A percentile compares a stretch with the other conserved stretches of the same genome.
These are phyloP conservation scores for Neurospora sp. DNA, from an alignment of 495 filamentous ascomycete species.

Conservation along the genomic window DNA sequence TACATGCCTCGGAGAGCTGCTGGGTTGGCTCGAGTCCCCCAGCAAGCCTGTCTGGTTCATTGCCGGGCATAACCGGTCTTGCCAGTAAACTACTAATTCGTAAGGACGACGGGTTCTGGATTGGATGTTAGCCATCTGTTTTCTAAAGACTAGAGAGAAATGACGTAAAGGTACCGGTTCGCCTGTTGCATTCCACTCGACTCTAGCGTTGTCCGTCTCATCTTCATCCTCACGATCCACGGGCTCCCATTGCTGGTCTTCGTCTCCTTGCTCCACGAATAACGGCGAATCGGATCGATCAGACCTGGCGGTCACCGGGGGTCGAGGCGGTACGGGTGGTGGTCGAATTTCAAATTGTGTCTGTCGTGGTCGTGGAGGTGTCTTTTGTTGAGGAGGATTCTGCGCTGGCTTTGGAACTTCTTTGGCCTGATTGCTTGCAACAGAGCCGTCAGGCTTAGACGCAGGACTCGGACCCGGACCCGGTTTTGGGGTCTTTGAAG, in stretches of 20 bases:
- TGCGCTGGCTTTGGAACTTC: background rate
- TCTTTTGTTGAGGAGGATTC: constrained; percentile 8
- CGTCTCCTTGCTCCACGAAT: constrained; percentile 57
- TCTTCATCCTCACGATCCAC: constrained; percentile 61
- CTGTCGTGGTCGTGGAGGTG: constrained; percentile 11
- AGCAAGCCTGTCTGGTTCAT: constrained; percentile 13
- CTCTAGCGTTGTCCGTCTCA: constrained; percentile 43
- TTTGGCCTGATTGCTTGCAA: constrained; percentile 5
- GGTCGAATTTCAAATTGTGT: constrained; percentile 27
- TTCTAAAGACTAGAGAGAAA: background rate
- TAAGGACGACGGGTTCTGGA: constrained; percentile 25
- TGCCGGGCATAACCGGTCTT: constrained; percentile 20
- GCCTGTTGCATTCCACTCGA: constrained; percentile 73
- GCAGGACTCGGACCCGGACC: constrained; percentile 25
- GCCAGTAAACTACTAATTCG: constrained; percentile 27
- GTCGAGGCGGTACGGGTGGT: constrained; percentile 27
- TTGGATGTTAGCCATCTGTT: constrained; percentile 13
- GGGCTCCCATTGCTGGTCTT: constrained; percentile 81
- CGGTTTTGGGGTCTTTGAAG: constrained; percentile 14
- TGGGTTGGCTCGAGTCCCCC: constrained; percentile 56
- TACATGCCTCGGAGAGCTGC: constrained; percentile 46
- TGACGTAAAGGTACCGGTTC: constrained; percentile 27
- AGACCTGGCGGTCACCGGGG: constrained; percentile 52
- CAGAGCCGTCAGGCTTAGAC: constrained; percentile 27
- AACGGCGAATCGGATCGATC: constrained; percentile 59